Conservation (phyloP, 805 yeast genomes). For the Kodamaea nitidulidarum region DNA sequence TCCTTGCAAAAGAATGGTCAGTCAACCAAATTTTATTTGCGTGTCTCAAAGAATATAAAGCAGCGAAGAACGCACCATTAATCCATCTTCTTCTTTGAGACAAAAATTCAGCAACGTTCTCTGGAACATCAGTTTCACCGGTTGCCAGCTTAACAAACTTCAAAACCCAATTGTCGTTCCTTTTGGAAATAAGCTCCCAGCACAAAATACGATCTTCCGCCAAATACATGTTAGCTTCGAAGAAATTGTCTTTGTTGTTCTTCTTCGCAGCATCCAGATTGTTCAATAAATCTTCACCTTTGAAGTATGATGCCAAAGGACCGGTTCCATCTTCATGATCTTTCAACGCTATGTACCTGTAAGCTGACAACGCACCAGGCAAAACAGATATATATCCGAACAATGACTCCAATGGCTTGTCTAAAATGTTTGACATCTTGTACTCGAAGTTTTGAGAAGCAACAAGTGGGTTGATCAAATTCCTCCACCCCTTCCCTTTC, state of each 20-base stretch:
- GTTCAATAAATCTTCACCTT: constrained; percentile 64
- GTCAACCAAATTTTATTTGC: constrained; percentile 24
- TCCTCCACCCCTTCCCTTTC: constrained; percentile 84
- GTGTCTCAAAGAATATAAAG: constrained; percentile 23
- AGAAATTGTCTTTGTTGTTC: constrained; percentile 64
- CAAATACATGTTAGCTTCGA: constrained; percentile 66
- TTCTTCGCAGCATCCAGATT: constrained; percentile 18
- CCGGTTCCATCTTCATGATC: constrained; percentile 91
- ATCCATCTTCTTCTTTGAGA: constrained; percentile 30
- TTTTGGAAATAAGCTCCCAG: constrained; percentile 28
- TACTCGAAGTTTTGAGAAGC: constrained; percentile 97
- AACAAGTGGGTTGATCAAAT: constrained; percentile 82
- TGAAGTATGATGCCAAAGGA: constrained; percentile 82
- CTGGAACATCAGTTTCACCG: constrained; percentile 30
- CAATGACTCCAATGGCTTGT: constrained; percentile 87
- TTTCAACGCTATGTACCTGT: constrained; percentile 79
- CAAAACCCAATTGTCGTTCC: constrained; percentile 25
- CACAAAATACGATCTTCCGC: constrained; percentile 29
- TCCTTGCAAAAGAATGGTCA: constrained; percentile 19
- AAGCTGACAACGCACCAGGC: constrained; percentile 96
- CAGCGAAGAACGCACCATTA: constrained; percentile 29
- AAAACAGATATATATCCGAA: constrained; percentile 92
- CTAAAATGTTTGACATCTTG: constrained; percentile 93
- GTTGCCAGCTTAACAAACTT: constrained; percentile 29
- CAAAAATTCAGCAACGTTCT: constrained; percentile 22